phyloP scores from a whole-genome alignment of 129 eudicot genomes.

The sunflower (Helianthus annuus) region DNA sequence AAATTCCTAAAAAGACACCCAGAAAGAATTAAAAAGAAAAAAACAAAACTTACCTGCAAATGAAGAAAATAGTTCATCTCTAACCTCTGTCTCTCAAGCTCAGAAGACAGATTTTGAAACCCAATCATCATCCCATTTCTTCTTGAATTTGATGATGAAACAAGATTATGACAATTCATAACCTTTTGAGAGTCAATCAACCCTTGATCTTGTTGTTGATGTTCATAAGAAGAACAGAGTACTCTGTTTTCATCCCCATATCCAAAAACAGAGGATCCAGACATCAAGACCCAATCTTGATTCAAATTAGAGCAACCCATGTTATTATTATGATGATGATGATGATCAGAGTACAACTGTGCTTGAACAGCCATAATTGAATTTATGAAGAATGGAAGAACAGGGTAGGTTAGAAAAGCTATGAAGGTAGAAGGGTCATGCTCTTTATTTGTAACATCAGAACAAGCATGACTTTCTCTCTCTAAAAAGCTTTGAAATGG shows the following conservation, averaged over 20 bases:
- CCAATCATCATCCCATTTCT: conserved; percentile 30
- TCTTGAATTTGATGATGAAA: conserved; percentile 31
- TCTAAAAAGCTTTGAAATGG: conserved; percentile 25
- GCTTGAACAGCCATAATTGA: conserved; percentile 40
- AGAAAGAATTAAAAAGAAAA: neutral
- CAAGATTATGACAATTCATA: conserved; percentile 26
- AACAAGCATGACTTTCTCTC: conserved; percentile 42
- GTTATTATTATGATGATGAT: neutral
- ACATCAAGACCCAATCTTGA: too few relatives aligned
- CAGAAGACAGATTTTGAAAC: conserved; percentile 36
- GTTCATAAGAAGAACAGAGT: conserved; percentile 5
- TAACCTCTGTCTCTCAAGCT: conserved; percentile 40
- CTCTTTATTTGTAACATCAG: conserved; percentile 43
- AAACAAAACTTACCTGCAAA: conserved; percentile 37
- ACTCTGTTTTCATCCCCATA: conserved; percentile 24
- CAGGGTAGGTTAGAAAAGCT: conserved; percentile 40
- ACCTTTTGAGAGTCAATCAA: conserved; percentile 22
- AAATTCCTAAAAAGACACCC: too few relatives aligned
- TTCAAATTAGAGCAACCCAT: neutral
- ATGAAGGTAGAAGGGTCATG: conserved; percentile 38
- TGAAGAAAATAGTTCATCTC: conserved; percentile 48
- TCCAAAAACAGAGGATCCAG: neutral
- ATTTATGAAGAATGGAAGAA: neutral
- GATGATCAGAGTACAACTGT: conserved; percentile 37
- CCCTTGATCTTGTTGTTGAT: conserved; percentile 32